A percentile compares a stretch with the other conserved stretches of the same genome.
These are phyloP conservation scores for Marasmius oreades DNA, from an alignment of 1,284 basidiomycete species.

Conservation along the genomic window DNA sequence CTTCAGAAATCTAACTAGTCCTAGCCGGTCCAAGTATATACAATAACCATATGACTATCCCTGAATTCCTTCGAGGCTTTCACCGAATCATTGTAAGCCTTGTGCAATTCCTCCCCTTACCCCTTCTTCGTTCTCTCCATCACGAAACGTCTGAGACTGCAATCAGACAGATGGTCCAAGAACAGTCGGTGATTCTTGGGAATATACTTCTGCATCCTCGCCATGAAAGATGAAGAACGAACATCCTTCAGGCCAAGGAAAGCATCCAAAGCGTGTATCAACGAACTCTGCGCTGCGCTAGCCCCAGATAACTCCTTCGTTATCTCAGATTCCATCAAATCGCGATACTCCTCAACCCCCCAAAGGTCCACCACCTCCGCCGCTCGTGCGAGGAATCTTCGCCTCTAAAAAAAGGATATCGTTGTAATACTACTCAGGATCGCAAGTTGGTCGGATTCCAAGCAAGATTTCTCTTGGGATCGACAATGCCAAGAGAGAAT, in stretches of 20 bases:
- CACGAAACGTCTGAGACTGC: slow-evolving; percentile 49
- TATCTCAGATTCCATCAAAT: slow-evolving; percentile 32
- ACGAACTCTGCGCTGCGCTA: slow-evolving; percentile 86
- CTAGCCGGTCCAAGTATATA: slow-evolving; percentile 74
- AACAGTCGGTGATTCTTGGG: slow-evolving; percentile 85
- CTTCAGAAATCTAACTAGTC: slow-evolving; percentile 73
- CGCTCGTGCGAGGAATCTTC: slow-evolving; percentile 66
- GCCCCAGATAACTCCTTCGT: slow-evolving; percentile 79
- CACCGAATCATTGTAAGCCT: slow-evolving; percentile 74
- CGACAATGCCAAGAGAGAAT: slow-evolving; percentile 66
- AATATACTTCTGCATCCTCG: slow-evolving; percentile 87
- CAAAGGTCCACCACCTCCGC: slow-evolving; percentile 81
- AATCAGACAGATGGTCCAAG: slow-evolving; percentile 65
- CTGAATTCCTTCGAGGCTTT: slow-evolving; percentile 72
- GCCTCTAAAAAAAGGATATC: slow-evolving; percentile 88
- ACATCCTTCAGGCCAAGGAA: slow-evolving; percentile 84
- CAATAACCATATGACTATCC: slow-evolving; percentile 81
- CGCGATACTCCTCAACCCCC: slow-evolving; percentile 58
- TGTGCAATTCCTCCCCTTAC: slow-evolving; percentile 31
- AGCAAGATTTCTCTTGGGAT: slow-evolving; percentile 59
- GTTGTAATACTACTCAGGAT: slow-evolving; percentile 82
- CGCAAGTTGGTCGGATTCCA: slow-evolving; percentile 71
- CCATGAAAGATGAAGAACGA: slow-evolving; percentile 54
- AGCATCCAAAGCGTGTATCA: slow-evolving; percentile 87
- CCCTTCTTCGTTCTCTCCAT: slow-evolving; percentile 13